Evolutionary conservation across 1,284 basidiomycete genomes (phyloP), one percentile per base, ranked within the genome.

Genomic region (Takashimella koratensis): DNA sequence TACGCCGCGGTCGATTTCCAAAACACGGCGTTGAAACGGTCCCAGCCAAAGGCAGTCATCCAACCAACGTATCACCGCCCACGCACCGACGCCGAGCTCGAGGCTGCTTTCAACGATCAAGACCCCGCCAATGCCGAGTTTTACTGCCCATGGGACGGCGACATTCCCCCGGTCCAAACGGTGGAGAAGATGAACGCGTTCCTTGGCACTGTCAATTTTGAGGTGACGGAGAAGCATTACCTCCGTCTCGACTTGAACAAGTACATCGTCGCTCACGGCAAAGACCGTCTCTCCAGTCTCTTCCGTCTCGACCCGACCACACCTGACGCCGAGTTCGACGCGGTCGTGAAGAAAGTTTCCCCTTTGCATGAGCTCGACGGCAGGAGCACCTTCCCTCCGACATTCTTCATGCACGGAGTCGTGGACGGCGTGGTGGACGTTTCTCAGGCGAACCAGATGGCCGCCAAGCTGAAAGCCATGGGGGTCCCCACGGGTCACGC

Each of bases 331-430:
- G 58, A 44, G 45, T 65, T 57, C 40, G 21, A 46, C 13, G 45
- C 49, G 19, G 25, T 48, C 30, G 47, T 52, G 4, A 24, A 48
- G n/a, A 25, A 51, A 2, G 49, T 43, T 27, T 65, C 63, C 13
- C 47, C 56, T 5, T 51, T 52, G 11, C 44, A 54, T 27, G 16
- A 59, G 2, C 43, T 63, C 6, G 50, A 59, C 13, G 39, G 26
- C 4, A 36, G 21, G 19, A 53, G 48, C 19, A 20, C 36, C 3
- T 68, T 63, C 45, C 60, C 64, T 21, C 67, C 67, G 11, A 65
- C 64, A 3, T 62, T 58, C 54, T 43, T 67, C 46, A 50, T 69
- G 39, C 67, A 69, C 52, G 65, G 67, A 1, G 55, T 49, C 11
- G 53, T 30, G 6, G 67, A 69, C 43, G 23, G 19, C 11, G 30